These are phyloP conservation scores for Phytophthora chlamydospora DNA, from an alignment of 352 stramenopile species.

Conservation along the genomic window DNA sequence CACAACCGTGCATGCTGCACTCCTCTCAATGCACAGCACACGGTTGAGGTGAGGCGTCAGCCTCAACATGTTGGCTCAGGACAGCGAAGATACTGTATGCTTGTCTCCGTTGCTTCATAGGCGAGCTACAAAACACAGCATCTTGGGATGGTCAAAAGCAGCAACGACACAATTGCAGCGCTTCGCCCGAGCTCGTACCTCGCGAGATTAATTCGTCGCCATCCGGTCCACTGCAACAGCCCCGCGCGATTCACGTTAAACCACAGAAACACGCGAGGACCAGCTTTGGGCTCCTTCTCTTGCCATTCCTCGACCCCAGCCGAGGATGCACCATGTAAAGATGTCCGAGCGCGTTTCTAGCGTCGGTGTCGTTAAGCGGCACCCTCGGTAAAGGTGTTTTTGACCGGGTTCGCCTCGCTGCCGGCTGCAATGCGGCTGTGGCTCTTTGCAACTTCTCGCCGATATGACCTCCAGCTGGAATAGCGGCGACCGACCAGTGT, in stretches of 20 bases:
- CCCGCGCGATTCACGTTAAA: conserved; percentile 22
- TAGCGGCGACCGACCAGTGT: conserved; percentile 15
- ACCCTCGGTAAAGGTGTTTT: conserved; percentile 28
- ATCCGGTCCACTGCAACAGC: background rate
- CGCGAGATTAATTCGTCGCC: conserved; percentile 1
- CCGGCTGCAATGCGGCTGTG: background rate
- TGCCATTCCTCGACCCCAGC: conserved; percentile 31
- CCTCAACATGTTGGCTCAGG: too few species aligned
- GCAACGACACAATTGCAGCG: background rate
- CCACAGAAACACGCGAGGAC: conserved; percentile 23
- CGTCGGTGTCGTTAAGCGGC: conserved; percentile 15
- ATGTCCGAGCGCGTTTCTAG: conserved; percentile 33
- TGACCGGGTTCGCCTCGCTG: background rate
- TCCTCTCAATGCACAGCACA: too few species aligned
- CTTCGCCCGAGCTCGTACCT: background rate
- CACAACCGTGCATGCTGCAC: too few species aligned
- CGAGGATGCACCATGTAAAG: conserved; percentile 38
- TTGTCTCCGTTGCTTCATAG: background rate
- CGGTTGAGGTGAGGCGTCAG: too few species aligned
- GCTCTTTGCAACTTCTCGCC: background rate
- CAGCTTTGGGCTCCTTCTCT: conserved; percentile 7
- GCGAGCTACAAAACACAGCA: background rate
- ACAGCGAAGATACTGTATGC: too few species aligned
- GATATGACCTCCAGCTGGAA: conserved; percentile 20
- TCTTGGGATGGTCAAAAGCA: too few species aligned